These are phyloP conservation scores for Hymenoscyphus linearis DNA, from an alignment of 2,329 filamentous ascomycete genomes.

Conservation along the genomic window DNA sequence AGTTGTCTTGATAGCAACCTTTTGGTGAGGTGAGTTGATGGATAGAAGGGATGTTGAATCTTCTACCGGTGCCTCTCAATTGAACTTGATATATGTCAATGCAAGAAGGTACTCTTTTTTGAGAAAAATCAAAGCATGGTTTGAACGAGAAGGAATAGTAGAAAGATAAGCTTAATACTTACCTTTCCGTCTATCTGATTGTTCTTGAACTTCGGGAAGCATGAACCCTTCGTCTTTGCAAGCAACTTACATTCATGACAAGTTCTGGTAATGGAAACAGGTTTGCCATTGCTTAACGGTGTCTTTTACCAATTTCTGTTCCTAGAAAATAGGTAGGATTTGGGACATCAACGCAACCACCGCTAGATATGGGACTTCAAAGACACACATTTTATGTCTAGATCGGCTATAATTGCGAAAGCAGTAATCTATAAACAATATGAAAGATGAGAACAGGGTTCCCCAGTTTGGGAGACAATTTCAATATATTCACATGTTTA, in stretches of 20 bases:
- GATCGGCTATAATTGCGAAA: no score
- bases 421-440: no score
- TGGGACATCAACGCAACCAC: background rate
- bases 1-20: background rate
- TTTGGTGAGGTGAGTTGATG: background rate
- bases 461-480: no score
- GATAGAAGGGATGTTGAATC: background rate
- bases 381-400: background rate
- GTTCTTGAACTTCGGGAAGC: background rate
- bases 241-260: background rate
- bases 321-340: background rate
- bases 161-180: background rate
- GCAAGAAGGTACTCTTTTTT: no score
- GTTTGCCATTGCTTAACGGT: no score
- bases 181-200: background rate
- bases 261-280: background rate
- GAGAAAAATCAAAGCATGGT: no score
- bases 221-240: background rate
- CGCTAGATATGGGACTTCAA: background rate
- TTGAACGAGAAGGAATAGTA: background rate
- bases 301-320: background rate
- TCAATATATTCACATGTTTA: no score
- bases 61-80: no score
- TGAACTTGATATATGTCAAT: no score
- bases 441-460: no score